A percentile compares a stretch with the other conserved stretches of the same genome.
phyloP scores from a whole-genome alignment of 1,139 yeast species.

The Candida labiduridarum region DNA sequence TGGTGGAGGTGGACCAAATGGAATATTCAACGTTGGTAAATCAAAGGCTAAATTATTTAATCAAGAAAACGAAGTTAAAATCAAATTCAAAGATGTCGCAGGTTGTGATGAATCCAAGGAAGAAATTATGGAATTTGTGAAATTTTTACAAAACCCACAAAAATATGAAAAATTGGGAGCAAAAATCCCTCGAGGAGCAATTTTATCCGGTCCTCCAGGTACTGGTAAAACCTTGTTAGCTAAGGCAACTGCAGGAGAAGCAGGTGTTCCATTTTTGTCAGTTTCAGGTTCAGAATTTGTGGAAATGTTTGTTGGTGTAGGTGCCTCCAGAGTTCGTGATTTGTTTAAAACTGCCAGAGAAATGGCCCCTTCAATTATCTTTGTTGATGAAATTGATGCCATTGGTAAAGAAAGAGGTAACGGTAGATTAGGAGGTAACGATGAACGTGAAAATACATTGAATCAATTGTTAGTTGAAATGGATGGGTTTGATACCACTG shows the following conservation, averaged over 20 bases:
- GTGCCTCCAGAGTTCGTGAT: slow-evolving; percentile 82
- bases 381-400: slow-evolving; percentile 85
- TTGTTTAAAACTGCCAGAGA: slow-evolving; percentile 77
- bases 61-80: slow-evolving; percentile 69
- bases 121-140: slow-evolving; percentile 84
- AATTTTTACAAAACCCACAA: slow-evolving; percentile 71
- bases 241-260: slow-evolving; percentile 86
- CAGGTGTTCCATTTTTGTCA: slow-evolving; percentile 78
- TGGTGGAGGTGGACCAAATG: slow-evolving; percentile 57
- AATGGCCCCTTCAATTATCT: slow-evolving; percentile 78
- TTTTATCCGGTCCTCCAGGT: slow-evolving; percentile 84
- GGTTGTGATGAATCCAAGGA: slow-evolving; percentile 84
- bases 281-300: slow-evolving; percentile 85
- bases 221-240: slow-evolving; percentile 83
- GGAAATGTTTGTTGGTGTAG: slow-evolving; percentile 84
- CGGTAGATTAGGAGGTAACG: slow-evolving; percentile 69
- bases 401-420: slow-evolving; percentile 79
- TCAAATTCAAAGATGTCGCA: slow-evolving; percentile 78
- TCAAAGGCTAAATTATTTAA: slow-evolving; percentile 72
- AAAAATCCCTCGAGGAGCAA: slow-evolving; percentile 82
- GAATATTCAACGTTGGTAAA: slow-evolving; percentile 65
- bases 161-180: slow-evolving; percentile 80
- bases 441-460: slow-evolving; percentile 78
- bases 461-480: slow-evolving; percentile 80
- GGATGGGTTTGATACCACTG: slow-evolving; percentile 79